Base-by-base conservation (phyloP, 2,329 filamentous ascomycete genomes). In the Fusarium penzigii region DNA sequence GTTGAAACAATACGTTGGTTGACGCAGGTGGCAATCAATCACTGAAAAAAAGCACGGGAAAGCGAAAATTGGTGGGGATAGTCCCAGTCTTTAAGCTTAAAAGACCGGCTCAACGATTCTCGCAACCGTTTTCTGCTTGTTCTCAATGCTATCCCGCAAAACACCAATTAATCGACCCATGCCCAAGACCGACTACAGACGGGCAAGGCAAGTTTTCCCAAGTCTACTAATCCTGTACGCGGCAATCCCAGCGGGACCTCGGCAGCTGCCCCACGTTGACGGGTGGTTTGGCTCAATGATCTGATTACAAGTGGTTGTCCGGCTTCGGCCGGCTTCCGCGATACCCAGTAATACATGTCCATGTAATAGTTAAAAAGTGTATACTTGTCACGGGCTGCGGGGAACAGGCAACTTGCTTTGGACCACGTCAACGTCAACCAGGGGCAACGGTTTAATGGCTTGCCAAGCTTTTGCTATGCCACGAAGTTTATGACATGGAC, bases 271-370 rank as follows among this genome's bases (percentile, higher is more conserved):
- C 36, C 29, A 40, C 12, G 39, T 16, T 13, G 13, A 29, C 25
- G 32, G 17, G 39, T 51, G 51, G 47, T 40, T 52, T 44, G 47
- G 40, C 57, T 17, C 42, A 29, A 59, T 59, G 62, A 64, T 63
- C 60, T 60, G 56, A 61, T 63, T 39, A 42, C 25, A 46, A 32
- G 49, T 16, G 43, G n/a, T 41, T 29, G 42, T 16, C 56, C 57
- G 56, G 62, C 53, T 61, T 44, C 46, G 57, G 52, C 53, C 59
- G 61, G 53, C 52, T 59, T 56, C 60, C 58, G 59, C 5, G 20
- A 25, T 25, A 25, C 20, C 20, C 20, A 25, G 20, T 25, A 25
- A 25, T 25, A 25, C 20, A 25, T 7, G 20, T 25, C 20, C 20
- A 25, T 25, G 20, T 25, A 25, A 25, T 25, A 25, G 20, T 25